phyloP scores from a whole-genome alignment of 2,329 filamentous ascomycete species.

The Gnomoniopsis smithogilvyi region DNA sequence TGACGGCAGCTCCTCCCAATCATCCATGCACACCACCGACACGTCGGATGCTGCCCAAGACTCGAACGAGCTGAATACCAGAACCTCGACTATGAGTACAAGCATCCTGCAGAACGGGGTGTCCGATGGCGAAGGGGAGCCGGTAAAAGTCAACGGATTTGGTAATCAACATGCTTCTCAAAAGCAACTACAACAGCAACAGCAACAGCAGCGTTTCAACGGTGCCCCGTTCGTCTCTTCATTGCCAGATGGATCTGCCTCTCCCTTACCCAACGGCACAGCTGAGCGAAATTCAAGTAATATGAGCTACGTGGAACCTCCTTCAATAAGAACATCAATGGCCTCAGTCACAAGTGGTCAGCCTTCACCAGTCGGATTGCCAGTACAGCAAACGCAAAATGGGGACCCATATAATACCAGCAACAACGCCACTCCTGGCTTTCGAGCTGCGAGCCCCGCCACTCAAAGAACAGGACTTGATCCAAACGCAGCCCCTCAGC shows the following conservation, averaged over 20 bases:
- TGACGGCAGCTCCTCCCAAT: slow-evolving; percentile 50
- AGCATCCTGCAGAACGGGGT: slow-evolving; percentile 57
- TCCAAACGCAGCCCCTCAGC: slow-evolving; percentile 35
- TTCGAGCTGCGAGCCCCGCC: slow-evolving; percentile 19
- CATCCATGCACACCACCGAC: slow-evolving; percentile 49
- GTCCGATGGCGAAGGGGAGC: slow-evolving; percentile 30
- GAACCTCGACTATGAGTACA: slow-evolving; percentile 39
- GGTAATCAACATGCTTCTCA: slow-evolving; percentile 27
- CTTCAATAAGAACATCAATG: slow-evolving; percentile 28
- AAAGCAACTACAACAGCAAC: slow-evolving; percentile 22
- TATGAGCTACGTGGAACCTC: slow-evolving; percentile 27
- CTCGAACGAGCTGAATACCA: slow-evolving; percentile 40
- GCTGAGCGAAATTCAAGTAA: slow-evolving; percentile 26
- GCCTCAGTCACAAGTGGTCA: slow-evolving; percentile 30
- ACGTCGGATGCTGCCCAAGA: slow-evolving; percentile 43
- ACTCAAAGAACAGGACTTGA: slow-evolving; percentile 22
- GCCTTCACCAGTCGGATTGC: slow-evolving; percentile 29
- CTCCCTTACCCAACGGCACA: slow-evolving; percentile 18
- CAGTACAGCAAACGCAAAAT: slow-evolving; percentile 27
- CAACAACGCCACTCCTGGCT: slow-evolving; percentile 14
- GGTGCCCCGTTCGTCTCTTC: slow-evolving; percentile 21
- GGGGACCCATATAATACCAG: slow-evolving; percentile 25
- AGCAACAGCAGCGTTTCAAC: slow-evolving; percentile 18
- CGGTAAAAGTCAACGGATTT: slow-evolving; percentile 26
- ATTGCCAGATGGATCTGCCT: slow-evolving; percentile 26